Base-by-base conservation (phyloP, 805 yeast genomes). In the Suhomyces sp. region DNA sequence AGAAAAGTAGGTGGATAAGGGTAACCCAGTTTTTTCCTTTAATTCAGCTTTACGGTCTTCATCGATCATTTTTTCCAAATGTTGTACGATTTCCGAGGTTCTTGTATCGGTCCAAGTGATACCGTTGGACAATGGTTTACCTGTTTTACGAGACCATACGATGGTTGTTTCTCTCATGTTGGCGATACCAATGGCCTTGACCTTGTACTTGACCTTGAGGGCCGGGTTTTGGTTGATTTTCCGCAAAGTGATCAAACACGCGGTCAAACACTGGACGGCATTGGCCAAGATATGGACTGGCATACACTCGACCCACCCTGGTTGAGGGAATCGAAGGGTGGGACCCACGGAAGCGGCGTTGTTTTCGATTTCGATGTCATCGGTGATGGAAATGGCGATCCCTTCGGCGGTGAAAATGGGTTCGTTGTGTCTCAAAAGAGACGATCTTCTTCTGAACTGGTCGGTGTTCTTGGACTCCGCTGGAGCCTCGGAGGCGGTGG, bases 81-180 rank as follows among this genome's bases (percentile, higher is more conserved):
- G 75, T 43, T 76, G 75, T 35, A 88, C 88, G 31, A 85, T 73
- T 13, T 71, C 77, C 7, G 84, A 65, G 25, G 95, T 91, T 54
- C 98, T 76, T 25, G 95, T 85, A 64, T 90, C 98, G 43, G 91
- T 86, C 98, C 98, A 90, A 23, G 90, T 95, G 58, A 90, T 87
- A 53, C 96, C 97, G 56, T 85, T 82, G 54, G 81, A 75, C 36
- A 88, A 74, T 4, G 96, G 95, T 46, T 68, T 65, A 25, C 96
- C 96, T 2, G 96, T 88, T 35, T 69, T 69, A 46, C 79, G 74
- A 38, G 88, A 82, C 96, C 96, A 90, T 31, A 90, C 80, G 35
- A 83, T 73, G 19, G 95, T 83, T 27, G 98, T 90, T 65, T 90
- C 98, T 56, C 98, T 77, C 93, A 91, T 95, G 63, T 88, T 91